Evolutionary conservation across 1,284 basidiomycete genomes (phyloP).

Genomic region (Sporisorium sorghi): DNA sequence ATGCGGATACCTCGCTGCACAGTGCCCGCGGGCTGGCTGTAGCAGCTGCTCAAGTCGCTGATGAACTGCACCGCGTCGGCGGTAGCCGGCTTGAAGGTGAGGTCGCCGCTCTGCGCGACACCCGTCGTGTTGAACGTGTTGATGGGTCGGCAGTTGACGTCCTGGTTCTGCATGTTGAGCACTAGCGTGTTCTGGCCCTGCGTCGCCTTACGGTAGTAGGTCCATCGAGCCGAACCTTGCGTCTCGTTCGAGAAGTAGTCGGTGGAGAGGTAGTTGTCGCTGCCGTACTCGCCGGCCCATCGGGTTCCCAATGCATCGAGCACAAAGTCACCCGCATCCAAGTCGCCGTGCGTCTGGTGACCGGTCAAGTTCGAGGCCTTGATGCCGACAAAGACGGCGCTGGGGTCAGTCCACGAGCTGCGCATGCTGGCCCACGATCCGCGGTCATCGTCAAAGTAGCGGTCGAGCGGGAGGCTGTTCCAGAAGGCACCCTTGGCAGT

Average conservation of each 20-base stretch:
- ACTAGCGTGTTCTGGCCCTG: conserved; percentile 96
- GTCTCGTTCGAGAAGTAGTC: conserved; percentile 66
- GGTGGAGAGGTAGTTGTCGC: conserved; percentile 79
- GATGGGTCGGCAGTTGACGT: conserved; percentile 77
- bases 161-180: conserved; percentile 83
- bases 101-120: conserved; percentile 81
- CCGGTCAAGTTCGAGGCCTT: conserved; percentile 83
- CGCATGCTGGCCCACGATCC: conserved; percentile 89
- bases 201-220: conserved; percentile 87
- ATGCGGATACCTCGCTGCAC: conserved; percentile 87
- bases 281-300: conserved; percentile 95
- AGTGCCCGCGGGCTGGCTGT: conserved; percentile 75
- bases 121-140: conserved; percentile 75
- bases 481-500: conserved; percentile 87
- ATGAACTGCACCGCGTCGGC: conserved; percentile 86
- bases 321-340: conserved; percentile 93
- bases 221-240: conserved; percentile 55
- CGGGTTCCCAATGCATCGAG: conserved; percentile 92
- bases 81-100: conserved; percentile 73
- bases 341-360: conserved; percentile 88
- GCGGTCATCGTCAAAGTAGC: conserved; percentile 77
- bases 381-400: conserved; percentile 85
- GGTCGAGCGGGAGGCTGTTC: conserved; percentile 85
- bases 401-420: conserved; percentile 87
- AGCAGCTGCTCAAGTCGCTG: conserved; percentile 83